Evolutionary conservation across 192 early-diverging fungal genomes (phyloP), one percentile per base, ranked within the genome.

Genomic region (Backusella liffmaniae): DNA sequence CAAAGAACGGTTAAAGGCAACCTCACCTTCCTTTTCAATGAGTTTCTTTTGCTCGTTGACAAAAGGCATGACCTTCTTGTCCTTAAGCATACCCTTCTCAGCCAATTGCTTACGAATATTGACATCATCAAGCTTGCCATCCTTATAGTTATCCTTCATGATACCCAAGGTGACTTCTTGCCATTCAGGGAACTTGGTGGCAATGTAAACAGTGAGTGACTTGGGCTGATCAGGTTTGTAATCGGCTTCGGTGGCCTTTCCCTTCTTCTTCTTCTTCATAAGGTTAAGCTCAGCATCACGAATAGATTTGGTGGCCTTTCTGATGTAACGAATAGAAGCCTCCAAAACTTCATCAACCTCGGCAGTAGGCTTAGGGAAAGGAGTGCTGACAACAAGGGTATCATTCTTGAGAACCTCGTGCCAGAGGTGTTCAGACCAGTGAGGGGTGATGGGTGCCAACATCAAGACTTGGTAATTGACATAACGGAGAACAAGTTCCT

Each of bases 21-120:
- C 67, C 5, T 86, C 70, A 6, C 97, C 96, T 3, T 82, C 72
- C 26, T 77, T 83, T 39, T 87, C 89, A 15, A 97, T 91, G 53
- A 85, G 87, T 83, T 95, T 96, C 91, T 83, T 83, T 72, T 80
- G 77, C 53, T 92, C 89, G 67, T 96, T 90, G 66, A 96, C 88
- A 86, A 99, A 99, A 18, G 96, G 95, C 96, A 98, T 98, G n/a
- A 89, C 92, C 82, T 92, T 92, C 86, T 98, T 98, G 86, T 99
- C 93, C 87, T 96, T 97, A 79, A 93, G 86, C 81, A 98, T 76
- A 42, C 94, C 96, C 70, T 80, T 85, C 35, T 83, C 76, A 67
- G 81, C 86, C 77, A 98, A 85, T 23, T 87, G 73, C 7, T 84
- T 90, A 62, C 92, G 86, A 62, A 93, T 83, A 79, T 92, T 91